phyloP scores from a whole-genome alignment of 257 asterid genomes.

The Petunia secreta region DNA sequence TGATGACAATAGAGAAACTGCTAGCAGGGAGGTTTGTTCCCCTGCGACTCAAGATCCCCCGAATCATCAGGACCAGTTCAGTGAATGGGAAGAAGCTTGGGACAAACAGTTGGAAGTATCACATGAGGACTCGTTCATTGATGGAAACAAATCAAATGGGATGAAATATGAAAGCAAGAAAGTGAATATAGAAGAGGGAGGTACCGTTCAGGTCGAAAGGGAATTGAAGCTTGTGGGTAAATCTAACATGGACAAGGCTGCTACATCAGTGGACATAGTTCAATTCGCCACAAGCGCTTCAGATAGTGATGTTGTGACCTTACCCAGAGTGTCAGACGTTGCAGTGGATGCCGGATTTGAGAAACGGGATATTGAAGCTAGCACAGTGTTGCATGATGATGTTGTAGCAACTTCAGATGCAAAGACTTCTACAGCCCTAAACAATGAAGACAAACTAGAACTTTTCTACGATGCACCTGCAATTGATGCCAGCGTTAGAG shows the following conservation, averaged over 20 bases:
- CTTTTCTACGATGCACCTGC: constrained; percentile 32
- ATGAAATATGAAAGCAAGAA: constrained; percentile 9
- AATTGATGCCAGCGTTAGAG: constrained; percentile 31
- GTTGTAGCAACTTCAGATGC: constrained; percentile 28
- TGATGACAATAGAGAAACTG: constrained; percentile 37
- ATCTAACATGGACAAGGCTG: constrained; percentile 22
- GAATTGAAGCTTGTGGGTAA: constrained; percentile 34
- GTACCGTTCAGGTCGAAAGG: constrained; percentile 32
- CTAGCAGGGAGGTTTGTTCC: constrained; percentile 36
- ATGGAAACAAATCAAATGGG: constrained; percentile 23
- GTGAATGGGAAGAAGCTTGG: constrained; percentile 35
- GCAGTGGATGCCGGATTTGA: constrained; percentile 25
- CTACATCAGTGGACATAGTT: not conserved
- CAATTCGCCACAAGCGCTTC: not conserved
- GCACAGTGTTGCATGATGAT: constrained; percentile 27
- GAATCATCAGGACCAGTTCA: constrained; percentile 31
- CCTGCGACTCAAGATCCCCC: constrained; percentile 33
- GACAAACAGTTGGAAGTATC: constrained; percentile 29
- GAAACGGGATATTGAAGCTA: constrained; percentile 29
- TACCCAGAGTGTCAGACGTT: constrained; percentile 27
- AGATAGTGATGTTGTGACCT: constrained; percentile 17
- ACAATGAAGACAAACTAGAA: constrained; percentile 38
- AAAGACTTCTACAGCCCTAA: constrained; percentile 27
- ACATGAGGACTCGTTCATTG: constrained; percentile 16
- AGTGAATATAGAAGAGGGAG: not conserved